Evolutionary conservation across 306 rosid genomes (phyloP).

Genomic region (Prunus fruticosa): DNA sequence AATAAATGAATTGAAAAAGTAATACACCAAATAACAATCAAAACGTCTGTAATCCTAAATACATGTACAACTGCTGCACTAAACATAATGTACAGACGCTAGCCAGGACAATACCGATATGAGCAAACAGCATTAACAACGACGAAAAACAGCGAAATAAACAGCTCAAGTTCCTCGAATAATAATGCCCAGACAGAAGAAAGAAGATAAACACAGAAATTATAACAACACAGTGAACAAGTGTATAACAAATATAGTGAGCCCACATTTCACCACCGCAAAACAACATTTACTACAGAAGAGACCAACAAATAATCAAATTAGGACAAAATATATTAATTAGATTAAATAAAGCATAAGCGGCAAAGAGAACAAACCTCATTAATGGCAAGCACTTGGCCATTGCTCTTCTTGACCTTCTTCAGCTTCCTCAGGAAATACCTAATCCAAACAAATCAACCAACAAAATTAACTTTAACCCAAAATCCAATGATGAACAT

Average conservation of each 20-base stretch:
- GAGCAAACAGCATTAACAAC: background rate
- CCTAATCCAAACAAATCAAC: conserved; percentile 34
- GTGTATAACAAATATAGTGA: background rate
- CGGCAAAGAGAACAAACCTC: conserved; percentile 24
- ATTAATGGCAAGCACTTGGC: conserved; percentile 71
- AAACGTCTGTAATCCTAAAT: background rate
- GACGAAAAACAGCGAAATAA: background rate
- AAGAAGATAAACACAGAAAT: background rate
- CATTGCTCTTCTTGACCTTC: conserved; percentile 96
- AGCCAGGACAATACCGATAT: background rate
- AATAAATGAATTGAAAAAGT: background rate
- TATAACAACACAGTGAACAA: too few relatives aligned
- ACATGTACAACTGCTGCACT: background rate
- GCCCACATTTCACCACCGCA: background rate
- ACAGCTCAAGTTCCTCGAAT: too few relatives aligned
- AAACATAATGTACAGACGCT: background rate
- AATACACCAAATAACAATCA: background rate
- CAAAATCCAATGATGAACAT: background rate
- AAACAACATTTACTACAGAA: background rate
- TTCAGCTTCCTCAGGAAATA: conserved; percentile 79
- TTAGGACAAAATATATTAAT: background rate
- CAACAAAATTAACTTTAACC: background rate
- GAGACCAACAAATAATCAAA: background rate
- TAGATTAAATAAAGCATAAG: background rate
- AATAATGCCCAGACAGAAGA: background rate